phyloP scores from a whole-genome alignment of 192 early-diverging fungal genomes.

The Chytriomyces sp. region DNA sequence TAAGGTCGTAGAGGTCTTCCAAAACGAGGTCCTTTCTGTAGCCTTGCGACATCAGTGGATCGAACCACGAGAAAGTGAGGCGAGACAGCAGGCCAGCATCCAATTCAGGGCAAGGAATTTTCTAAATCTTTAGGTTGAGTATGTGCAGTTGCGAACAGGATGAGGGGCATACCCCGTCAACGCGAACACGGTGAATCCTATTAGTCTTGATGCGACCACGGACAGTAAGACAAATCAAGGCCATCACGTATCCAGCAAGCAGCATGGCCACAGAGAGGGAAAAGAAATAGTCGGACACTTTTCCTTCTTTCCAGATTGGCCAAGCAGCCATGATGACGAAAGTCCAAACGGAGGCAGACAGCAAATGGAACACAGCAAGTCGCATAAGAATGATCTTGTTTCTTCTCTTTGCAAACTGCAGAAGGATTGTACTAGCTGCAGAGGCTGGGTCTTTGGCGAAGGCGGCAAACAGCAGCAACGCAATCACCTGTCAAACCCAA shows the following conservation, averaged over 20 bases:
- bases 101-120: constrained; percentile 11
- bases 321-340: background rate
- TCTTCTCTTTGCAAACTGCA: background rate
- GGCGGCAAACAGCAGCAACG: background rate
- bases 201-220: background rate
- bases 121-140: background rate
- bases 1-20: constrained; percentile 55
- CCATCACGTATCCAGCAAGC: background rate
- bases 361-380: background rate
- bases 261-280: background rate
- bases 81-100: constrained; percentile 24
- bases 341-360: background rate
- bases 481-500: background rate
- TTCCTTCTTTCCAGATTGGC: background rate
- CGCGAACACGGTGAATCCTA: background rate
- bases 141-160: background rate
- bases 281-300: background rate
- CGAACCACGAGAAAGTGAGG: constrained; percentile 51
- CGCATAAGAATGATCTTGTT: background rate
- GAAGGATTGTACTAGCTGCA: background rate
- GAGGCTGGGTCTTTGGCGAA: background rate
- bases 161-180: background rate
- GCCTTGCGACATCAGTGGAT: constrained; percentile 53
- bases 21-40: constrained; percentile 48
- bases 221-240: background rate